A percentile compares a stretch with the other conserved stretches of the same genome.
Conservation (phyloP, 2,329 filamentous ascomycete species). For the Aspergillus thermomutatus region DNA sequence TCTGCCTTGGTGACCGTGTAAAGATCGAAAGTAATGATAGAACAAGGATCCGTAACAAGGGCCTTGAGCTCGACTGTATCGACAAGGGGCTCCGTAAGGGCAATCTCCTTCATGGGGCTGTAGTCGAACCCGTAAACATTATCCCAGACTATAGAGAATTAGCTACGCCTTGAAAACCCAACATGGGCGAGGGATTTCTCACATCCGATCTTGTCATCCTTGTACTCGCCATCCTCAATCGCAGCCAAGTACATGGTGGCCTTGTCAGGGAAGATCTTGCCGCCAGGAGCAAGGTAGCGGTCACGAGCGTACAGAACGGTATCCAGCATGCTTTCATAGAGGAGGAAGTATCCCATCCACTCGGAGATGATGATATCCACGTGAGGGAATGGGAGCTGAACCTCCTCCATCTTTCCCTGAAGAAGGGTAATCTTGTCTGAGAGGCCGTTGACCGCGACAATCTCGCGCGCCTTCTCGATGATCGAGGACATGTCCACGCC, state of each 20-base stretch:
- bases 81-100: slow-evolving; percentile 91
- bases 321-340: slow-evolving; percentile 99
- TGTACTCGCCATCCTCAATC: slow-evolving; percentile 99
- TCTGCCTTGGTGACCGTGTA: slow-evolving; percentile 84
- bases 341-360: slow-evolving; percentile 99
- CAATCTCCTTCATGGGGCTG: slow-evolving; percentile 85
- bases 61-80: slow-evolving; percentile 98
- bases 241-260: slow-evolving; percentile 95
- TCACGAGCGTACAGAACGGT: slow-evolving; percentile 96
- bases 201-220: slow-evolving; percentile 99
- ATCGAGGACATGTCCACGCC: slow-evolving; percentile 99
- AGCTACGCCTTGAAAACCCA: slow-evolving; percentile 11
- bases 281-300: slow-evolving; percentile 79
- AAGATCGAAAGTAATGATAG: slow-evolving; percentile 84
- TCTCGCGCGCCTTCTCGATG: slow-evolving; percentile 96
- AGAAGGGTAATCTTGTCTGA: slow-evolving; percentile 94
- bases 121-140: slow-evolving; percentile 99
- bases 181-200: slow-evolving; percentile 42
- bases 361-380: slow-evolving; percentile 99
- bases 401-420: slow-evolving; percentile 99
- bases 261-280: slow-evolving; percentile 98
- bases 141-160: slow-evolving; percentile 76
- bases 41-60: slow-evolving; percentile 84
- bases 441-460: slow-evolving; percentile 88
- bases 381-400: slow-evolving; percentile 85